phyloP scores from a whole-genome alignment of 345 rosid genomes.

The Mercurialis annua region DNA sequence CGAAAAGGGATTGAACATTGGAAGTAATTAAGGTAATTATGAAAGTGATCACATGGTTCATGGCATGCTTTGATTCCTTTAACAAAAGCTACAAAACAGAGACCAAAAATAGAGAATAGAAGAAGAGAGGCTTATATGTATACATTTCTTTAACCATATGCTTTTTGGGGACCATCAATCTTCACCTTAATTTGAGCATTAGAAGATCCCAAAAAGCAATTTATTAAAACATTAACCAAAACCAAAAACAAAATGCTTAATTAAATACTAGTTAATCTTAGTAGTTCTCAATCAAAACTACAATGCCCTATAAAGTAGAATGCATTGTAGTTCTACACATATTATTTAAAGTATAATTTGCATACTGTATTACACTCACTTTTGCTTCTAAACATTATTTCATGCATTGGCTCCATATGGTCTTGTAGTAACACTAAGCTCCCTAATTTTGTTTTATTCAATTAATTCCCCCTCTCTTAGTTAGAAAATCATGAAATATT shows the following conservation, averaged over 20 bases:
- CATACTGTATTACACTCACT: slow-evolving; percentile 45
- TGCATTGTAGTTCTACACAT: background rate
- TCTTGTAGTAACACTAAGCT: slow-evolving; percentile 30
- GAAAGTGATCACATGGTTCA: slow-evolving; percentile 51
- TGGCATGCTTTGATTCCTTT: slow-evolving; percentile 56
- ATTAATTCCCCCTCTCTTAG: background rate
- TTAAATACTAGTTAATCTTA: no score
- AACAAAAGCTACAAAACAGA: slow-evolving; percentile 30
- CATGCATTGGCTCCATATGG: slow-evolving; percentile 34
- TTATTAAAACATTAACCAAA: no score
- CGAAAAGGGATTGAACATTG: slow-evolving; percentile 10
- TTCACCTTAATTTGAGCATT: slow-evolving; percentile 25
- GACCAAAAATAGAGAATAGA: slow-evolving; percentile 8
- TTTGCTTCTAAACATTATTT: slow-evolving; percentile 41
- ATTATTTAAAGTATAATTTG: slow-evolving; percentile 33
- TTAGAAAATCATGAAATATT: no score
- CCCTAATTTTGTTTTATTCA: slow-evolving; percentile 6
- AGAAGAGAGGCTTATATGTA: slow-evolving; percentile 5
- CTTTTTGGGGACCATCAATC: slow-evolving; percentile 48
- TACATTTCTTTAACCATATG: slow-evolving; percentile 40
- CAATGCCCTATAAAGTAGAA: slow-evolving; percentile 38
- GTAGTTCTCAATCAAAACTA: slow-evolving; percentile 21
- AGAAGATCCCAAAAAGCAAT: slow-evolving; percentile 56
- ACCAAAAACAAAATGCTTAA: slow-evolving; percentile 8
- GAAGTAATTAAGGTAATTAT: slow-evolving; percentile 24